A percentile compares a stretch with the other conserved stretches of the same genome.
These are phyloP conservation scores for Naematelia aurantialba DNA, from an alignment of 768 basidiomycete genomes.

Conservation along the genomic window DNA sequence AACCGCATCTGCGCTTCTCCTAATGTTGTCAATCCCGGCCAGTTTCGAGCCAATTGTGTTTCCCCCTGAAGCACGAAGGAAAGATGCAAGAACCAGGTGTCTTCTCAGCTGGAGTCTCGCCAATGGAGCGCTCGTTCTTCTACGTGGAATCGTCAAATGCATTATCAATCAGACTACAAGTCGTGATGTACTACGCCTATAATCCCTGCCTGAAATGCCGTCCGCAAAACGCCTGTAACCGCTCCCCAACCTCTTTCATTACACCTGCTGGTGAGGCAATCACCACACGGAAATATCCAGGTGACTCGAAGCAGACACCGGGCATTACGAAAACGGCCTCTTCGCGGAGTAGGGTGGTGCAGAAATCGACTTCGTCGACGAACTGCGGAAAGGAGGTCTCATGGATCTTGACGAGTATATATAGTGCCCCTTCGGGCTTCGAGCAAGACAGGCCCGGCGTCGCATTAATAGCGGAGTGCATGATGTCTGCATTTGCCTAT, in stretches of 20 bases:
- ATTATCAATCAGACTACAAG: no score
- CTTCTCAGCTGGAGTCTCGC: no score
- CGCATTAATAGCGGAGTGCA: conserved; percentile 19
- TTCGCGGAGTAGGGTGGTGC: conserved; percentile 40
- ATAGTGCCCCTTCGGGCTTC: conserved; percentile 40
- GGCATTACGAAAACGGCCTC: conserved; percentile 47
- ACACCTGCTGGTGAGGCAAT: conserved; percentile 37
- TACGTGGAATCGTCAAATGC: no score
- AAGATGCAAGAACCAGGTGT: no score
- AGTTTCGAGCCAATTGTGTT: conserved; percentile 11
- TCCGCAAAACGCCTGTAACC: conserved; percentile 39
- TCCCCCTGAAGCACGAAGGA: no score
- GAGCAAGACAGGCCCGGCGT: conserved; percentile 37
- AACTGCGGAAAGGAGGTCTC: conserved; percentile 26
- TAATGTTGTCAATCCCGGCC: not conserved
- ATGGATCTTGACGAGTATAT: conserved; percentile 42
- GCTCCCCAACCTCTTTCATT: conserved; percentile 39
- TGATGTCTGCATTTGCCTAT: conserved; percentile 35
- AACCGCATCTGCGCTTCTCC: not conserved
- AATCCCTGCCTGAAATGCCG: not conserved
- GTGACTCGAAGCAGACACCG: conserved; percentile 41
- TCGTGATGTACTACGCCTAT: not conserved
- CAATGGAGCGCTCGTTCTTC: not conserved
- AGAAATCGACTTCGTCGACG: conserved; percentile 45
- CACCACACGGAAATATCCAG: conserved; percentile 44